Percentiles rank a stretch among this genome's conserved stretches.
These are phyloP conservation scores for Xeromyces bisporus DNA, from an alignment of 495 filamentous ascomycete genomes.

Conservation along the genomic window DNA sequence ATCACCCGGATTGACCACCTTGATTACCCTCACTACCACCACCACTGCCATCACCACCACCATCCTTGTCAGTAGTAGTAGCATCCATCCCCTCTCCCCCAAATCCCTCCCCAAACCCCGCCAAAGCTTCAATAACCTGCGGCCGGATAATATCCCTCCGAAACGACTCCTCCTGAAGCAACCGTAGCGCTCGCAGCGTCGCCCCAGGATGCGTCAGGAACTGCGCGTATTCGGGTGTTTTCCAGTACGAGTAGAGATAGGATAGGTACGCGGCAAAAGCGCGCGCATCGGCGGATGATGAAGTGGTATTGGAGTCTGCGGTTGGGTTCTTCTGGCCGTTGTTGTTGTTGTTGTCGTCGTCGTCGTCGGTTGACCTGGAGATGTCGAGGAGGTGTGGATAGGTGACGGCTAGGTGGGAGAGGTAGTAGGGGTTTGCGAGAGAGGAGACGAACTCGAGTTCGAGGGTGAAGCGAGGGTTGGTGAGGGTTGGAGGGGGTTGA, in stretches of 20 bases:
- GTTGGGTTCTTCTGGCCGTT: no score
- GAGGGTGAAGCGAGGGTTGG: constrained; percentile 26
- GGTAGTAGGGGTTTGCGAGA: constrained; percentile 70
- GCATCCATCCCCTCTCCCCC: no score
- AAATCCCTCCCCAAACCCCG: constrained; percentile 41
- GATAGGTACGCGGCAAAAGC: constrained; percentile 64
- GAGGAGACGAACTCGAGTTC: constrained; percentile 61
- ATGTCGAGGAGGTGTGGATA: constrained; percentile 33
- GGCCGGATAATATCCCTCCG: constrained; percentile 66
- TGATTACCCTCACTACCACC: no score
- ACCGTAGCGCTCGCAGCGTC: constrained; percentile 62
- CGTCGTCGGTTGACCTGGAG: constrained; percentile 18
- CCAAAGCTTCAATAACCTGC: constrained; percentile 46
- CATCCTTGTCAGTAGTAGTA: no score
- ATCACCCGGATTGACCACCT: constrained; percentile 6
- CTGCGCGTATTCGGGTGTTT: constrained; percentile 62
- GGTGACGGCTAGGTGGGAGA: constrained; percentile 60
- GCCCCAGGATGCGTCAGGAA: constrained; percentile 70
- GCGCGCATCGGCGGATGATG: constrained; percentile 37
- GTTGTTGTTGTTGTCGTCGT: constrained; percentile 14
- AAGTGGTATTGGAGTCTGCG: no score
- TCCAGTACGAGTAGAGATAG: constrained; percentile 73
- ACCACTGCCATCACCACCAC: no score
- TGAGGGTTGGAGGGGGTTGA: constrained; percentile 21
- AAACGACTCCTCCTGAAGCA: constrained; percentile 72